Conservation (phyloP, 345 rosid genomes). For the Acer campestre region DNA sequence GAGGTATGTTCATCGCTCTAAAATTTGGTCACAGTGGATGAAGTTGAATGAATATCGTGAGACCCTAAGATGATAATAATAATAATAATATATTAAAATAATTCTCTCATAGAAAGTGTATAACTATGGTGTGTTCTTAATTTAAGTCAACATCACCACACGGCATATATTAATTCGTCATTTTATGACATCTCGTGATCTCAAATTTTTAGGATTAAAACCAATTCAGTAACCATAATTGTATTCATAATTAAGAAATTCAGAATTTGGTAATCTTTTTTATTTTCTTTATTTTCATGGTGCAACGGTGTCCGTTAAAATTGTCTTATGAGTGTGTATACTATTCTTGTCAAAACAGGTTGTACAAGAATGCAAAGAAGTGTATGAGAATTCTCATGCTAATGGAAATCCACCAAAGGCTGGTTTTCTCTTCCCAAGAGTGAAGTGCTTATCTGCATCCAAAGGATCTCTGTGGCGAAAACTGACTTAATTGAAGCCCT, state of each 20-base stretch:
- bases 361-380: slow-evolving; percentile 96
- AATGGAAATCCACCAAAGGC: slow-evolving; percentile 87
- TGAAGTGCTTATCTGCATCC: slow-evolving; percentile 73
- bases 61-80: not conserved
- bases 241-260: not conserved
- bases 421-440: slow-evolving; percentile 82
- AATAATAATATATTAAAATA: no score
- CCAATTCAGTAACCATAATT: no score
- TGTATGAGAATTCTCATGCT: slow-evolving; percentile 80
- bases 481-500: slow-evolving; percentile 37
- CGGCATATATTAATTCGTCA: not conserved
- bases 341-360: slow-evolving; percentile 48
- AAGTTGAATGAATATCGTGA: not conserved
- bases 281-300: not conserved
- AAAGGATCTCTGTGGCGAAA: slow-evolving; percentile 83
- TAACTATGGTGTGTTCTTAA: no score
- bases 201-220: not conserved
- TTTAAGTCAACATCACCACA: no score
- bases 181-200: not conserved
- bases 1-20: slow-evolving; percentile 55
- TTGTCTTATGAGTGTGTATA: not conserved
- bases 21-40: not conserved
- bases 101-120: not conserved
- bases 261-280: not conserved
- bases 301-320: slow-evolving; percentile 10